Percentiles rank a stretch among this genome's conserved stretches.
Conservation (phyloP, 805 yeast species). For the Hemisphaericaspora nanyangensis region DNA sequence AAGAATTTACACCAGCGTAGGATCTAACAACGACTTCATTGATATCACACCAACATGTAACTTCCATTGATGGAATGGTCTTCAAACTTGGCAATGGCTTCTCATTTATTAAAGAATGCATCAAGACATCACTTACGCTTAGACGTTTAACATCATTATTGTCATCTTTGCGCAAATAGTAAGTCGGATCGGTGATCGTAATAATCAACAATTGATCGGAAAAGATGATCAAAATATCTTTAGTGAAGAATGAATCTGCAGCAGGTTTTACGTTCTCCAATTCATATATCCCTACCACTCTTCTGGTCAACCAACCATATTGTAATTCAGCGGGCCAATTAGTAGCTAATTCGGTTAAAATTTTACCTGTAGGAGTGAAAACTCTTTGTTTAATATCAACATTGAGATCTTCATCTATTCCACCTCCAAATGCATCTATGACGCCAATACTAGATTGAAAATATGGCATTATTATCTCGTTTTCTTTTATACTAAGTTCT, state of each 20-base stretch:
- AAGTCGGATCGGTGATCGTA: slow-evolving; percentile 44
- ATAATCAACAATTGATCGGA: slow-evolving; percentile 75
- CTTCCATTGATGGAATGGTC: slow-evolving; percentile 62
- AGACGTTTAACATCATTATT: slow-evolving; percentile 38
- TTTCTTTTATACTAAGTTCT: slow-evolving; percentile 1
- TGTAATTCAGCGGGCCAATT: slow-evolving; percentile 87
- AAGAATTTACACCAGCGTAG: slow-evolving; percentile 21
- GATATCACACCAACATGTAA: slow-evolving; percentile 64
- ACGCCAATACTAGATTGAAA: slow-evolving; percentile 57
- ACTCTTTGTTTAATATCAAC: slow-evolving; percentile 47
- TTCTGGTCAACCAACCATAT: slow-evolving; percentile 81
- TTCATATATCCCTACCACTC: slow-evolving; percentile 75
- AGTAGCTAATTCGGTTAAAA: slow-evolving; percentile 76
- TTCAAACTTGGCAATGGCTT: slow-evolving; percentile 56
- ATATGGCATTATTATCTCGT: slow-evolving; percentile 17
- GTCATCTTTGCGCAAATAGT: slow-evolving; percentile 18
- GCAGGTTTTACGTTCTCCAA: slow-evolving; percentile 22
- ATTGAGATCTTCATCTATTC: slow-evolving; percentile 22
- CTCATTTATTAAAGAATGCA: slow-evolving; percentile 88
- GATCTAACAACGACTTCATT: slow-evolving; percentile 51
- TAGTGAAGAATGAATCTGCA: slow-evolving; percentile 9
- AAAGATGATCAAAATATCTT: slow-evolving; percentile 67
- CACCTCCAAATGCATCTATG: slow-evolving; percentile 76
- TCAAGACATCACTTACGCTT: slow-evolving; percentile 70
- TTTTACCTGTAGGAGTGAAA: slow-evolving; percentile 88